Evolutionary conservation across 306 rosid genomes (phyloP), one percentile per base, ranked within the genome.

Genomic region (Quercus engelmannii): DNA sequence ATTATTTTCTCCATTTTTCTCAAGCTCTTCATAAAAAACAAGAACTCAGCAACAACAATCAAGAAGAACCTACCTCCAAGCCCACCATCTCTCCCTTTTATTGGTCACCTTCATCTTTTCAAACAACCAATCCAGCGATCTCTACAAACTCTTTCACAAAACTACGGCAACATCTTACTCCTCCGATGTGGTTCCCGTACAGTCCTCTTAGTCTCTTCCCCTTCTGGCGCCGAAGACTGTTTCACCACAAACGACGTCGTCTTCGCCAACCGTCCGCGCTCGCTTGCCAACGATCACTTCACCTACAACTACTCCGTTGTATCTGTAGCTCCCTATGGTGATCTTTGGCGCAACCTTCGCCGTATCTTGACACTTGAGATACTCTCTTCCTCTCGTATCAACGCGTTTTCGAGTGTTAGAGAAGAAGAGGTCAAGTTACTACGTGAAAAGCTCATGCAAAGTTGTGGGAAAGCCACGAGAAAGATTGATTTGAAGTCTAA

Each of bases 61-160:
- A 7, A 21, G 46, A 52, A 74, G 13, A 82, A 41, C 31, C 83
- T 74, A 0, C 86, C 88, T 9, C 88, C 85, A 1, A 69, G 83
- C 3, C 88, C 83, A 0, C 82, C 76, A 0, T 61, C 75, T 11
- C 71, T 85, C 2, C 88, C 83, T 26, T 5, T 85, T 14, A 80
- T 85, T 5, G 91, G 91, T 17, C 91, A 87, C 51, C 28, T 26
- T 26, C 88, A 85, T 68, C 91, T 85, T 3, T 54, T 85, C 3
- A 77, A 78, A 26, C 52, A 78, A 23, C 88, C 87, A 6, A 31
- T 75, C 28, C 83, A 85, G 64, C 68, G 79, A 35, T 55, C 41
- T 23, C 78, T 26, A 26, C 28, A 73, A 10, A 13, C 52, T 4
- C 46, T 49, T 49, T 49, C 54, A 49, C 15, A 49, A 49, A 49